Evolutionary conservation across 768 basidiomycete species (phyloP).

Genomic region (Lactarius deliciosus): DNA sequence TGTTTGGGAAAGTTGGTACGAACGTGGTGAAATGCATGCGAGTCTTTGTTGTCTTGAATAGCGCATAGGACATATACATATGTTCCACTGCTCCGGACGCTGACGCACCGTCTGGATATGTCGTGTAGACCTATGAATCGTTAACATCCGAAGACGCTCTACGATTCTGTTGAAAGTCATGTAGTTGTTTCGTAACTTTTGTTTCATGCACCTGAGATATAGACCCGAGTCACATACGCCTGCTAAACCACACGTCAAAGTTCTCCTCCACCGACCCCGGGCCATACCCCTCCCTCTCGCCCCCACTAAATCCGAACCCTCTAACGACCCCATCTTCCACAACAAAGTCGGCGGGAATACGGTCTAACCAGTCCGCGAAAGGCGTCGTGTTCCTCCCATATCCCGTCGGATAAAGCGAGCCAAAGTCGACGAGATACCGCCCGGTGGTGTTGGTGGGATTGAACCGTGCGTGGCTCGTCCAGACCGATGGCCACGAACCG

Average conservation of each 20-base stretch:
- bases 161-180: not conserved
- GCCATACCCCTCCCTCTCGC: too few species aligned
- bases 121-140: not conserved
- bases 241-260: too few species aligned
- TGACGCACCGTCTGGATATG: not conserved
- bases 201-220: too few species aligned
- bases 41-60: conserved; percentile 7
- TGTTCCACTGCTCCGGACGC: not conserved
- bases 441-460: not conserved
- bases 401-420: conserved; percentile 21
- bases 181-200: too few species aligned
- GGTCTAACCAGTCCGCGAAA: too few species aligned
- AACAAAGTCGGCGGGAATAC: too few species aligned
- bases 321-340: too few species aligned
- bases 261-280: too few species aligned
- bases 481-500: too few species aligned
- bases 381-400: conserved; percentile 18
- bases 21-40: not conserved
- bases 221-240: too few species aligned
- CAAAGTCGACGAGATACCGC: not conserved
- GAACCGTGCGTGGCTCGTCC: not conserved
- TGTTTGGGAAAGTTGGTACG: not conserved
- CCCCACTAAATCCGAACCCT: too few species aligned
- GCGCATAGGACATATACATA: not conserved
- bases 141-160: not conserved